phyloP scores from a whole-genome alignment of 208 protist genomes.

The Borovskyia barvae region DNA sequence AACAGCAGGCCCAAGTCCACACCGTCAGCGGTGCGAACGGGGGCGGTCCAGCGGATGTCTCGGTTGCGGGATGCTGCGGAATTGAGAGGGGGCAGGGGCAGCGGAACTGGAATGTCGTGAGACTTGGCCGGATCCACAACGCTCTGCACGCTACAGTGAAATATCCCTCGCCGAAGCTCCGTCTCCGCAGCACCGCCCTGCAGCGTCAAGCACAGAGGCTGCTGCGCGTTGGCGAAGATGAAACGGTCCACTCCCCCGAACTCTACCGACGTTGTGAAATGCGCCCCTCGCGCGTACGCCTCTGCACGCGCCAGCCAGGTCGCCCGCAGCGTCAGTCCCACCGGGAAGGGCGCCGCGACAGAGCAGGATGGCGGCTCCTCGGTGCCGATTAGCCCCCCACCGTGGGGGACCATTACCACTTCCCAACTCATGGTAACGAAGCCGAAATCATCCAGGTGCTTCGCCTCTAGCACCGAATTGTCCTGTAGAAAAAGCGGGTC shows the following conservation, averaged over 20 bases:
- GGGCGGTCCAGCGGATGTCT: constrained; percentile 69
- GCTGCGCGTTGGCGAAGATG: constrained; percentile 21
- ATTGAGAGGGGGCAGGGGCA: constrained; percentile 61
- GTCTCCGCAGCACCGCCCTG: constrained; percentile 15
- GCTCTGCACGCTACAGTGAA: constrained; percentile 79
- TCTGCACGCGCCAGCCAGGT: constrained; percentile 58
- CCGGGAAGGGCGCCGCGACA: constrained; percentile 28
- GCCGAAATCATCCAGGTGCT: constrained; percentile 79
- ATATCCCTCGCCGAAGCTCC: constrained; percentile 21
- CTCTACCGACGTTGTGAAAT: constrained; percentile 72
- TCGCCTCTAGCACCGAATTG: constrained; percentile 38
- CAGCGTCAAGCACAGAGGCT: constrained; percentile 32
- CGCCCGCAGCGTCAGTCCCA: constrained; percentile 70
- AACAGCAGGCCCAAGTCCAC: constrained; percentile 68
- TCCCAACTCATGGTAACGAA: constrained; percentile 75
- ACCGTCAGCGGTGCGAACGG: constrained; percentile 60
- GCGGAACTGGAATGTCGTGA: constrained; percentile 47
- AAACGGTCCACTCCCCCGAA: constrained; percentile 60
- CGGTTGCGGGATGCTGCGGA: constrained; percentile 47
- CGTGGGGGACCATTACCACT: constrained; percentile 58
- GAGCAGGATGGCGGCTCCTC: neutral
- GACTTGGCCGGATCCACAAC: constrained; percentile 33
- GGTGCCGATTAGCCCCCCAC: constrained; percentile 39
- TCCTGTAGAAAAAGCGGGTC: constrained; percentile 66
- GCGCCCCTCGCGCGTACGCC: constrained; percentile 39